A percentile compares a stretch with the other conserved stretches of the same genome.
These are phyloP conservation scores for Talaromyces marneffei DNA, from an alignment of 2,329 filamentous ascomycete genomes.

Conservation along the genomic window DNA sequence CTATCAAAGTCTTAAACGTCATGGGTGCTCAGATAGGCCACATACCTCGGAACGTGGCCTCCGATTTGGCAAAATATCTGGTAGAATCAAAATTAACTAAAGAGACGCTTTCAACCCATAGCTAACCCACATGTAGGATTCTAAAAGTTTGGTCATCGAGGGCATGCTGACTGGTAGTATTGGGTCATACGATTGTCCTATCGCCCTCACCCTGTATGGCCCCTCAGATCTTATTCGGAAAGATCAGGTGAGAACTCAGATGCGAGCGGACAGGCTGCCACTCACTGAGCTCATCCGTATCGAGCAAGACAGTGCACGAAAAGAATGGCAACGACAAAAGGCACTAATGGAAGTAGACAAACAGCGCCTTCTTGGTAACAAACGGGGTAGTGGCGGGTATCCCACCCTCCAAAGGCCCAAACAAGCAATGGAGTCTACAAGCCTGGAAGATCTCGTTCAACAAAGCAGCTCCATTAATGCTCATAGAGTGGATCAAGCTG, in stretches of 20 bases:
- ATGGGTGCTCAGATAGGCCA: conserved; percentile 72
- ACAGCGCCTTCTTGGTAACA: conserved; percentile 21
- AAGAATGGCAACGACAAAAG: conserved; percentile 46
- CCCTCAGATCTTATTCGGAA: conserved; percentile 52
- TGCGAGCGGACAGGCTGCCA: conserved; percentile 62
- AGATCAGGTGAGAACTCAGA: conserved; percentile 51
- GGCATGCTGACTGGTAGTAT: conserved; percentile 63
- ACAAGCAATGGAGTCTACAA: conserved; percentile 29
- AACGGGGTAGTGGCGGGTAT: conserved; percentile 20
- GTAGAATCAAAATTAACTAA: conserved; percentile 40
- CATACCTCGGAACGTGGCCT: conserved; percentile 59
- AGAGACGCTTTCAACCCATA: neutral
- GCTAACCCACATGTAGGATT: conserved; percentile 41
- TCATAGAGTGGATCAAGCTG: conserved; percentile 57
- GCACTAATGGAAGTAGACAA: conserved; percentile 38
- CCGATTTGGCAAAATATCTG: conserved; percentile 69
- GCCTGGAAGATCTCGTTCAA: conserved; percentile 59
- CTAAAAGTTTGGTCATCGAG: conserved; percentile 58
- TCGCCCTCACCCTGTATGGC: conserved; percentile 65
- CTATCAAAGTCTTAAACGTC: conserved; percentile 73
- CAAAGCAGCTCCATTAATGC: conserved; percentile 64
- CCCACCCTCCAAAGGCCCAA: conserved; percentile 33
- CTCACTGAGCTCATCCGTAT: conserved; percentile 47
- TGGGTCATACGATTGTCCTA: conserved; percentile 63
- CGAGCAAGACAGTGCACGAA: conserved; percentile 45